Conservation (phyloP, 1,139 yeast species). For the Wickerhamomyces sp. region DNA sequence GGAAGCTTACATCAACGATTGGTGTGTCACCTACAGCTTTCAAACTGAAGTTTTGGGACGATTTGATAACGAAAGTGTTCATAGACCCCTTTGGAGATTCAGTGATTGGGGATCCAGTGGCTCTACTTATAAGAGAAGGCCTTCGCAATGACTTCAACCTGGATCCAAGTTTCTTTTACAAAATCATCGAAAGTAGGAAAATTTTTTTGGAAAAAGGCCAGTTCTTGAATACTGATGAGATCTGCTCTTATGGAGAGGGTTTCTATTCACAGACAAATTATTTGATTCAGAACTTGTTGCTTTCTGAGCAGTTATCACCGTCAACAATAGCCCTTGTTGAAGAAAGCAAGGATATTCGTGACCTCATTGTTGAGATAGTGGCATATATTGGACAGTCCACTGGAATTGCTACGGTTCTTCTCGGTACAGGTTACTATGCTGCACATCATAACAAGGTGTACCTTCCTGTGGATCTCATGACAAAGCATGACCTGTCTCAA, state of each 20-base stretch:
- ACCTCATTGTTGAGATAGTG: constrained; percentile 51
- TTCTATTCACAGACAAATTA: constrained; percentile 73
- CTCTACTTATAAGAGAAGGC: constrained; percentile 49
- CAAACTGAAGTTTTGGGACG: constrained; percentile 63
- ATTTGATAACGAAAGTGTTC: constrained; percentile 41
- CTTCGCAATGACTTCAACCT: constrained; percentile 45
- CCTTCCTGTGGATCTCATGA: constrained; percentile 61
- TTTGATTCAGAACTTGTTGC: constrained; percentile 55
- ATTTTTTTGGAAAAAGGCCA: constrained; percentile 44
- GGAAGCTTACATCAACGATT: constrained; percentile 22
- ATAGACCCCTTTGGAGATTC: constrained; percentile 34
- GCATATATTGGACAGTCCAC: constrained; percentile 87
- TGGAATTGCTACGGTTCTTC: constrained; percentile 61
- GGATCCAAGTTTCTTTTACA: constrained; percentile 52
- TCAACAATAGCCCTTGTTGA: constrained; percentile 49
- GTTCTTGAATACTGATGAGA: constrained; percentile 49
- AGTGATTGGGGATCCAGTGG: constrained; percentile 61
- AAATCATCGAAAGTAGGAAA: constrained; percentile 58
- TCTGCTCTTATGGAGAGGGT: constrained; percentile 81
- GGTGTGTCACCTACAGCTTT: constrained; percentile 48
- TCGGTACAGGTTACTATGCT: constrained; percentile 61
- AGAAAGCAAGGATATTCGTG: constrained; percentile 39
- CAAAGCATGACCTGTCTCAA: constrained; percentile 53
- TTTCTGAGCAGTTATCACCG: constrained; percentile 58
- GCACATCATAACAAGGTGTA: constrained; percentile 42